Evolutionary conservation across 768 basidiomycete genomes (phyloP).

Genomic region (Galerina marginata): DNA sequence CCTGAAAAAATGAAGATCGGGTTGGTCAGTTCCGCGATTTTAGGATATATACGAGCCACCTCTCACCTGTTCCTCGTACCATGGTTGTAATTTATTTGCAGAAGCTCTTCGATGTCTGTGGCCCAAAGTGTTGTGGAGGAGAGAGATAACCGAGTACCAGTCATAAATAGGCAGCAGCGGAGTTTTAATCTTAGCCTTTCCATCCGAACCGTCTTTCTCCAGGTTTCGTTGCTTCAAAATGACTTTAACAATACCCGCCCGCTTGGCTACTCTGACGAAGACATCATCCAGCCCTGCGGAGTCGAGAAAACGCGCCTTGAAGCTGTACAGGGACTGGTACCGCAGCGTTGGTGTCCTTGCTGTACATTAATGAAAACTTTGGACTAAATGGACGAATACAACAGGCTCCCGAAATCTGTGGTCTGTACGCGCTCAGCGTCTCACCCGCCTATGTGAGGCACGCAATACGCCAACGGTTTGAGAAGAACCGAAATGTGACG

Average conservation of each 20-base stretch:
- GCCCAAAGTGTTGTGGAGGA: slow-evolving; percentile 7
- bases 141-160: slow-evolving; percentile 17
- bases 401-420: slow-evolving; percentile 90
- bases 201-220: slow-evolving; percentile 21
- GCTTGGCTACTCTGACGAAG: slow-evolving; percentile 75
- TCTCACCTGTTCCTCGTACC: slow-evolving; percentile 57
- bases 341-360: slow-evolving; percentile 68
- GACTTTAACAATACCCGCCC: slow-evolving; percentile 80
- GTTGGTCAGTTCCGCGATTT: background rate
- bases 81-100: slow-evolving; percentile 32
- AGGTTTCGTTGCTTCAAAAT: slow-evolving; percentile 30
- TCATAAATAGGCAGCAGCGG: slow-evolving; percentile 24
- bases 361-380: background rate
- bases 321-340: slow-evolving; percentile 93
- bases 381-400: no score
- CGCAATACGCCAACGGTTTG: slow-evolving; percentile 85
- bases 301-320: slow-evolving; percentile 69
- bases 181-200: slow-evolving; percentile 28
- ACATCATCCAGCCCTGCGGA: slow-evolving; percentile 62
- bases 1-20: slow-evolving; percentile 43
- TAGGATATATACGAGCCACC: background rate
- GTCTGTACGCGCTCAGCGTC: slow-evolving; percentile 81
- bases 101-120: slow-evolving; percentile 7
- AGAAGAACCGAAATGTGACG: slow-evolving; percentile 81
- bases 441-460: slow-evolving; percentile 81